A percentile compares a stretch with the other conserved stretches of the same genome.
Evolutionary conservation across 768 basidiomycete genomes (phyloP).

Genomic region (Boletales sp.): DNA sequence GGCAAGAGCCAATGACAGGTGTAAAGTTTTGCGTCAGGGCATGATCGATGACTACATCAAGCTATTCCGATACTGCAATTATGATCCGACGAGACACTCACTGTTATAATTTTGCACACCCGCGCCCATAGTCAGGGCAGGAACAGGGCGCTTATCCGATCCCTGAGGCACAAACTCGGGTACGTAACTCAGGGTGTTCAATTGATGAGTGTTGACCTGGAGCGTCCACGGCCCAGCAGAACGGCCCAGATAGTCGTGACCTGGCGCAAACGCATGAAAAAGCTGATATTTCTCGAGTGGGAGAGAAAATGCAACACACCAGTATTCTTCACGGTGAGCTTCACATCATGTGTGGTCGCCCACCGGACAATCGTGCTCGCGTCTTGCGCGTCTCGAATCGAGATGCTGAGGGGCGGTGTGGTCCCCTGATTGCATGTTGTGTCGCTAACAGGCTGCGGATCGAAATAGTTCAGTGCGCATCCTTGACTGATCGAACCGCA

Average conservation of each 20-base stretch:
- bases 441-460: slow-evolving; percentile 13
- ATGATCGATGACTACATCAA: slow-evolving; percentile 13
- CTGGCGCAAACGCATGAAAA: slow-evolving; percentile 3
- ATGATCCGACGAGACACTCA: not conserved
- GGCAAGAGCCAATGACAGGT: slow-evolving; percentile 14
- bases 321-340: slow-evolving; percentile 23
- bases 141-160: slow-evolving; percentile 9
- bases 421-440: slow-evolving; percentile 17
- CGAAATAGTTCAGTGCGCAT: slow-evolving; percentile 14
- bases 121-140: slow-evolving; percentile 18
- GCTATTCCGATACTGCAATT: not conserved
- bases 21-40: slow-evolving; percentile 13
- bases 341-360: slow-evolving; percentile 18
- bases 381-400: slow-evolving; percentile 16
- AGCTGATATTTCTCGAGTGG: not conserved
- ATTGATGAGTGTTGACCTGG: slow-evolving; percentile 20
- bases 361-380: slow-evolving; percentile 19
- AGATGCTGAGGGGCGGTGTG: slow-evolving; percentile 17
- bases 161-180: slow-evolving; percentile 19
- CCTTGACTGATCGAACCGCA: slow-evolving; percentile 14
- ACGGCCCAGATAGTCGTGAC: slow-evolving; percentile 21
- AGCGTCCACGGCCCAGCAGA: slow-evolving; percentile 22
- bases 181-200: slow-evolving; percentile 12
- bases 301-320: slow-evolving; percentile 5
- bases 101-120: slow-evolving; percentile 13